A percentile compares a stretch with the other conserved stretches of the same genome.
These are phyloP conservation scores for Mortierella sp. DNA, from an alignment of 371 early-diverging fungal species.

Conservation along the genomic window DNA sequence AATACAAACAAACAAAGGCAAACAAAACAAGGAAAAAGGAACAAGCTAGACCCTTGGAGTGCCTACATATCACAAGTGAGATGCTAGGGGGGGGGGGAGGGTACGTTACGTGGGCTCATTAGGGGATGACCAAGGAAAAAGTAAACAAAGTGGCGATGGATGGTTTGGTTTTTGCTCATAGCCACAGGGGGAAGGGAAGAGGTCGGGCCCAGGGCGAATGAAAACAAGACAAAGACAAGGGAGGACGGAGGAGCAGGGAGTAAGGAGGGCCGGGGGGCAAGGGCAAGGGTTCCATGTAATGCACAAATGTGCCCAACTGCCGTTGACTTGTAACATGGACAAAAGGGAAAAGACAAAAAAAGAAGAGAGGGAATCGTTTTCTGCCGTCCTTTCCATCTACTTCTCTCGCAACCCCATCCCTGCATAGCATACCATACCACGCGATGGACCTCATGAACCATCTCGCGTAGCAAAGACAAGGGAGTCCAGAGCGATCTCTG, in stretches of 20 bases:
- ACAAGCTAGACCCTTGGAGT: neutral
- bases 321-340: too few species aligned
- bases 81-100: conserved; percentile 13
- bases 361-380: neutral
- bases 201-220: neutral
- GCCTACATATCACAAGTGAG: neutral
- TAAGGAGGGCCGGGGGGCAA: too few species aligned
- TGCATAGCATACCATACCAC: neutral
- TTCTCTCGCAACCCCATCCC: neutral
- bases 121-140: neutral
- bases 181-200: neutral
- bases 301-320: neutral
- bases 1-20: neutral
- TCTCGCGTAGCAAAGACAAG: neutral
- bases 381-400: neutral
- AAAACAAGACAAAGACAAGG: too few species aligned
- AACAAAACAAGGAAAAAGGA: neutral
- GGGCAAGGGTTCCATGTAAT: too few species aligned
- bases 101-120: neutral
- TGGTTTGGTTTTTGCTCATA: neutral
- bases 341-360: neutral
- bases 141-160: neutral
- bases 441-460: too few species aligned
- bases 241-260: too few species aligned
- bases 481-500: neutral